Evolutionary conservation across 768 basidiomycete genomes (phyloP).

Genomic region (Tulasnella sp.): DNA sequence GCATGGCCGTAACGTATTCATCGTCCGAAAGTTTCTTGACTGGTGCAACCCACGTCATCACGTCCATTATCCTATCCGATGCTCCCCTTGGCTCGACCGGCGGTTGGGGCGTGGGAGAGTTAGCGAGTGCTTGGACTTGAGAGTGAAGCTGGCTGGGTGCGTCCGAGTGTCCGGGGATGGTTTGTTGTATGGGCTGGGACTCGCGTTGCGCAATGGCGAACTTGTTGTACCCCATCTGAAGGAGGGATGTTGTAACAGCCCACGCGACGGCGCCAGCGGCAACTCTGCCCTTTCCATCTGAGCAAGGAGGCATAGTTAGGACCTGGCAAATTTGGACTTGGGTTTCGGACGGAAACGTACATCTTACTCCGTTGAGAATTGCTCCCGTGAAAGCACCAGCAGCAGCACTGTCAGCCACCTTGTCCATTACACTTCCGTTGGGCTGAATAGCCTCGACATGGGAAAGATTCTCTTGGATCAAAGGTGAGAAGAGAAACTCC

Average conservation of each 20-base stretch:
- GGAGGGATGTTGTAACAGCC: conserved; percentile 51
- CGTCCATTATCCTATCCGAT: conserved; percentile 34
- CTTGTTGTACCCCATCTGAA: conserved; percentile 68
- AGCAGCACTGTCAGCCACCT: conserved; percentile 64
- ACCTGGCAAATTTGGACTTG: background rate
- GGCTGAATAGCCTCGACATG: conserved; percentile 38
- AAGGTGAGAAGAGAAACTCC: conserved; percentile 70
- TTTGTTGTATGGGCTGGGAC: background rate
- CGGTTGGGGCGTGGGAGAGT: background rate
- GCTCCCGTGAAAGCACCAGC: conserved; percentile 70
- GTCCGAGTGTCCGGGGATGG: background rate
- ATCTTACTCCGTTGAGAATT: conserved; percentile 52
- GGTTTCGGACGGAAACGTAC: conserved; percentile 43
- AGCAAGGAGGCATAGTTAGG: background rate
- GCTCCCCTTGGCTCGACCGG: conserved; percentile 24
- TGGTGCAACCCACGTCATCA: conserved; percentile 43
- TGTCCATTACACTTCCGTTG: conserved; percentile 54
- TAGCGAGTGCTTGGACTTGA: conserved; percentile 32
- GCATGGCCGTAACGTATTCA: conserved; percentile 61
- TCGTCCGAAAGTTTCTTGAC: conserved; percentile 63
- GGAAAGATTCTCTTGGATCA: conserved; percentile 30
- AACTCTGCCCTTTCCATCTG: conserved; percentile 61
- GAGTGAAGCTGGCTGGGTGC: background rate
- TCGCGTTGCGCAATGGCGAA: conserved; percentile 31
- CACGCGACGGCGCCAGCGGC: conserved; percentile 59